A percentile compares a stretch with the other conserved stretches of the same genome.
phyloP scores from a whole-genome alignment of 208 protist species.

The Acanthamoeba healyi region DNA sequence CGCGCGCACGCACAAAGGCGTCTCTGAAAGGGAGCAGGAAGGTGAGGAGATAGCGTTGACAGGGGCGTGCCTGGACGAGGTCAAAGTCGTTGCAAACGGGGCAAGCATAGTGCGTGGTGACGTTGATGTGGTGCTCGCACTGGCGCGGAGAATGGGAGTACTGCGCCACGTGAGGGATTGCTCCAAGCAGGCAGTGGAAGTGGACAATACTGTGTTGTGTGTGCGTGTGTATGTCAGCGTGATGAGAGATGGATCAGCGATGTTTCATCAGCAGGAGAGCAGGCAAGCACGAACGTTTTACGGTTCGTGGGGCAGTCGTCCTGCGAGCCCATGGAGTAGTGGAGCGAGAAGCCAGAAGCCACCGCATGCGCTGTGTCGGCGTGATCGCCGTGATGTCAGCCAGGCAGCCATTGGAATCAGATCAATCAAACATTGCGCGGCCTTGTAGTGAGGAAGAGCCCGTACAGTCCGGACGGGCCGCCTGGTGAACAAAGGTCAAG shows the following conservation, averaged over 20 bases:
- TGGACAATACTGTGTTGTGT: background rate
- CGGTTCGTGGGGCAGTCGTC: background rate
- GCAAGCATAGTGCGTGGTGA: constrained; percentile 58
- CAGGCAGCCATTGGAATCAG: too few species aligned
- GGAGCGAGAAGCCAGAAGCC: background rate
- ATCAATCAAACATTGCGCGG: too few species aligned
- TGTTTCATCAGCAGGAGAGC: too few species aligned
- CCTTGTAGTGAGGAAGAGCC: too few species aligned
- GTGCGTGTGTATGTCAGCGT: too few species aligned
- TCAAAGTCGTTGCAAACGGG: constrained; percentile 50
- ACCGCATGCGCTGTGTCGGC: constrained; percentile 52
- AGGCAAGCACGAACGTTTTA: constrained; percentile 9
- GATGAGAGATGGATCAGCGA: background rate
- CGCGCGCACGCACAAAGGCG: too few species aligned
- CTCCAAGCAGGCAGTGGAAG: constrained; percentile 51
- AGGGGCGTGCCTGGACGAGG: constrained; percentile 32
- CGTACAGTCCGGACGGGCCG: constrained; percentile 5
- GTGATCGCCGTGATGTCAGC: too few species aligned
- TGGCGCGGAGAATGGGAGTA: background rate
- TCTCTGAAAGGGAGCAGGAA: too few species aligned
- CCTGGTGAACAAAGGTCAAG: background rate
- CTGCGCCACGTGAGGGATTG: constrained; percentile 1
- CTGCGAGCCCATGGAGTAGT: background rate
- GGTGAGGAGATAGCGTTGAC: too few species aligned
- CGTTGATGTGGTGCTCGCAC: constrained; percentile 70